These are phyloP conservation scores for Chalciporus sphaerocephalus DNA, from an alignment of 768 basidiomycete species.

Conservation along the genomic window DNA sequence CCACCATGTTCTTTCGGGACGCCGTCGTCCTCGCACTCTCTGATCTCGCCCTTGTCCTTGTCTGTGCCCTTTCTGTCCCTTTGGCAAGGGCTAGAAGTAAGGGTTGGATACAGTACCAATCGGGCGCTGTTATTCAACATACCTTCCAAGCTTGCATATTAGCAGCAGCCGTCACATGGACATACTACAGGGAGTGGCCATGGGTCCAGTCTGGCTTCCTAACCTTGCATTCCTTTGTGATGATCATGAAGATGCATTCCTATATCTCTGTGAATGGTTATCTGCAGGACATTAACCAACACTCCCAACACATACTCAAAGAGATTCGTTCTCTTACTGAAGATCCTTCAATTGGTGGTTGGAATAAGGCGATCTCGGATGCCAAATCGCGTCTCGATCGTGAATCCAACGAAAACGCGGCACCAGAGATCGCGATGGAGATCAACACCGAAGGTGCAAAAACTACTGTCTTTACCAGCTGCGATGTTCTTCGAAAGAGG, in stretches of 20 bases:
- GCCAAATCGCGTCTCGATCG: conserved; percentile 41
- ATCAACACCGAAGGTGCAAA: conserved; percentile 45
- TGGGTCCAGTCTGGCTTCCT: conserved; percentile 96
- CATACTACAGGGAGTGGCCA: conserved; percentile 92
- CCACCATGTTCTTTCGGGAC: conserved; percentile 82
- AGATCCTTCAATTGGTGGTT: conserved; percentile 51
- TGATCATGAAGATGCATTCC: conserved; percentile 97
- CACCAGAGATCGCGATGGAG: conserved; percentile 14
- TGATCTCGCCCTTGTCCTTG: conserved; percentile 75
- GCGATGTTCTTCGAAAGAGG: conserved; percentile 52
- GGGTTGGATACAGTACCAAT: conserved; percentile 80
- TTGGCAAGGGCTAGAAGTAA: conserved; percentile 73
- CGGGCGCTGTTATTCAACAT: conserved; percentile 78
- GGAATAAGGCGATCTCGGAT: conserved; percentile 53
- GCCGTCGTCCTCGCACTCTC: conserved; percentile 76
- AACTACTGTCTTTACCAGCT: conserved; percentile 51
- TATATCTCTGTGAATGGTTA: conserved; percentile 88
- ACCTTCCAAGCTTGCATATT: conserved; percentile 69
- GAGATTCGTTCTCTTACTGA: conserved; percentile 46
- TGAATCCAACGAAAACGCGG: conserved; percentile 9
- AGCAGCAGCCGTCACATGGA: conserved; percentile 79
- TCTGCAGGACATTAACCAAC: conserved; percentile 51
- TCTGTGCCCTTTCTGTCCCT: conserved; percentile 75
- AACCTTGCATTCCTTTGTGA: conserved; percentile 80
- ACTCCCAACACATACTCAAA: conserved; percentile 41